Conservation (phyloP, 2,329 filamentous ascomycete species). For the Xylariales sp. region DNA sequence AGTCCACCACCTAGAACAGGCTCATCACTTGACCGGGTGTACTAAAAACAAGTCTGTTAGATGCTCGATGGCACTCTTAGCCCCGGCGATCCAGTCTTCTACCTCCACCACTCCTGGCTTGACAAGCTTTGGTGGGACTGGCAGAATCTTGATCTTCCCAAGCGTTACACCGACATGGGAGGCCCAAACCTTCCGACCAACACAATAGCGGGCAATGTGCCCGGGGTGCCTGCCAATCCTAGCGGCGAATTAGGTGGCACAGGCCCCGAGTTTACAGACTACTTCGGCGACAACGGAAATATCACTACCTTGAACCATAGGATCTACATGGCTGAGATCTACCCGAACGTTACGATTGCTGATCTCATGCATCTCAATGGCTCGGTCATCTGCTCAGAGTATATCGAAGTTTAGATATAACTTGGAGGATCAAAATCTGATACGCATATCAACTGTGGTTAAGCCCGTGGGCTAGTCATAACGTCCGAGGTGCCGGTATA, state of each 20-base stretch:
- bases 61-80: constrained; percentile 15
- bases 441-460: too few relatives aligned
- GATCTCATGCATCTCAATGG: constrained; percentile 17
- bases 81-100: constrained; percentile 31
- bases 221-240: not conserved
- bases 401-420: constrained; percentile 11
- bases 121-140: constrained; percentile 28
- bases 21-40: not conserved
- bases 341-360: constrained; percentile 29
- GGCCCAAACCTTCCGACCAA: constrained; percentile 14
- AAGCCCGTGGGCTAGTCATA: too few relatives aligned
- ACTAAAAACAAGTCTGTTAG: not conserved
- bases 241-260: not conserved
- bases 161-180: constrained; percentile 19
- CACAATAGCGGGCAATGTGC: not conserved
- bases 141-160: constrained; percentile 19
- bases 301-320: constrained; percentile 2
- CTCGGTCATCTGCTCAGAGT: constrained; percentile 14
- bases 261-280: constrained; percentile 12
- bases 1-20: not conserved
- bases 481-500: too few relatives aligned
- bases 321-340: constrained; percentile 5
- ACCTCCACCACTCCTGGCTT: constrained; percentile 25
- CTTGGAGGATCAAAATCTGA: too few relatives aligned
- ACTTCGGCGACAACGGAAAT: constrained; percentile 10